Conservation (phyloP, 148 eudicot species). For the Nepenthes mirabilis region DNA sequence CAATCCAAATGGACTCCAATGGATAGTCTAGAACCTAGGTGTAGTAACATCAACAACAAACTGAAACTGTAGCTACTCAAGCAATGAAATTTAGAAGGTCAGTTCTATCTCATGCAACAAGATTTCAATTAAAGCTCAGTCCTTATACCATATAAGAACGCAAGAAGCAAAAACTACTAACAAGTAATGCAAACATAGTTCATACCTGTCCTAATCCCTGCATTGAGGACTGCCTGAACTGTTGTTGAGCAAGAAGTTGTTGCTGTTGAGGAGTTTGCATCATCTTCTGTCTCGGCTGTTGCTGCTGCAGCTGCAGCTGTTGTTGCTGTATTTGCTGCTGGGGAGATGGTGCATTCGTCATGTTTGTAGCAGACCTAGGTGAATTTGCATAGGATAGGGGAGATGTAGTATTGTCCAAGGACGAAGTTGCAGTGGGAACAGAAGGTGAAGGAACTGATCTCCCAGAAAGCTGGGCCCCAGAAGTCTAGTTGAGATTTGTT, state of each 20-base stretch:
- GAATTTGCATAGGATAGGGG: conserved; percentile 87
- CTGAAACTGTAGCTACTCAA: no score
- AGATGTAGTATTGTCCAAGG: conserved; percentile 80
- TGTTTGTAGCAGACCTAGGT: conserved; percentile 76
- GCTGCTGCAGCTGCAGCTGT: conserved; percentile 47
- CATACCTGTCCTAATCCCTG: conserved; percentile 69
- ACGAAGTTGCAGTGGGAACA: conserved; percentile 34
- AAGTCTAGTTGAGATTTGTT: conserved; percentile 32
- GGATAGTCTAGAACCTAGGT: no score
- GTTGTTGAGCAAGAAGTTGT: conserved; percentile 64
- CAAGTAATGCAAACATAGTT: not conserved
- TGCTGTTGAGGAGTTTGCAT: conserved; percentile 77
- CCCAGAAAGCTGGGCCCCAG: conserved; percentile 67
- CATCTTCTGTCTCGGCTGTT: conserved; percentile 64
- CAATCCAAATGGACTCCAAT: no score
- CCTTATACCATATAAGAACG: no score
- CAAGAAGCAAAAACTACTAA: no score
- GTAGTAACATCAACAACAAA: no score
- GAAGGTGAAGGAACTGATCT: conserved; percentile 89
- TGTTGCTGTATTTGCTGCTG: conserved; percentile 61
- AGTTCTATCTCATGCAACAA: no score
- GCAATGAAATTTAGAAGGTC: no score
- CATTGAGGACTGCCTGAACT: conserved; percentile 57
- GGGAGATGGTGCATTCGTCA: conserved; percentile 91
- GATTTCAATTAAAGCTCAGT: no score